Base-by-base conservation (phyloP, 225 moss, liverwort and hornwort genomes). In the Thuidium tamariscinum region DNA sequence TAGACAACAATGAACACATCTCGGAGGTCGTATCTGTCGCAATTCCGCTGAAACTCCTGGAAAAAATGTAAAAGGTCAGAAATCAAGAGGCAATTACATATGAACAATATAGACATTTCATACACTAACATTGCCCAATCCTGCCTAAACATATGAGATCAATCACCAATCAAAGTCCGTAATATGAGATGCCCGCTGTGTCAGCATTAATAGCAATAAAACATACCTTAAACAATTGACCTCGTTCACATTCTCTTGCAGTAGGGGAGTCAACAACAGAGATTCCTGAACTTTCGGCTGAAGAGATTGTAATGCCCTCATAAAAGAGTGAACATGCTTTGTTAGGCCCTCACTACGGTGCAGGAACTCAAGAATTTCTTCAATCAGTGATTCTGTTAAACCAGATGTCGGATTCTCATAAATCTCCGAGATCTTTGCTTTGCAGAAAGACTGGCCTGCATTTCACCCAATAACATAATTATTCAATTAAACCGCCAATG, bases 361-460 rank as follows among this genome's bases (percentile, higher is more conserved):
- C 52, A 98, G 90, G 74, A 94, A 93, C 73, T 87, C 90, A 85
- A 97, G 81, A 75, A 95, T 89, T 81, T 95, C 95, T 82, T 92
- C 94, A 84, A 95, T 93, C 77, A 96, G 87, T 63, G 88, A 77
- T 91, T 97, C 95, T 84, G 95, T 89, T 82, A 91, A 88, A 95
- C 87, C 89, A 87, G 89, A 79, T 10, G 86, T 92, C 79, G 93
- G 89, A 83, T 81, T 92, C 56, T 92, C 91, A 83, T 85, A 92
- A 74, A 97, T 88, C 90, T 97, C 97, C 60, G 91, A 85, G 76
- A 96, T 92, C 92, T 95, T 97, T 83, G 88, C 87, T 88, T 95
- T 96, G 83, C 93, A 95, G 83, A 97, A 97, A 66, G 91, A 86
- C 81, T 93, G 94, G 60, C 96, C 97, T 97, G 95, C 92, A 89